Conservation (phyloP, 202 grass and related monocot species). For the Panicum virgatum region DNA sequence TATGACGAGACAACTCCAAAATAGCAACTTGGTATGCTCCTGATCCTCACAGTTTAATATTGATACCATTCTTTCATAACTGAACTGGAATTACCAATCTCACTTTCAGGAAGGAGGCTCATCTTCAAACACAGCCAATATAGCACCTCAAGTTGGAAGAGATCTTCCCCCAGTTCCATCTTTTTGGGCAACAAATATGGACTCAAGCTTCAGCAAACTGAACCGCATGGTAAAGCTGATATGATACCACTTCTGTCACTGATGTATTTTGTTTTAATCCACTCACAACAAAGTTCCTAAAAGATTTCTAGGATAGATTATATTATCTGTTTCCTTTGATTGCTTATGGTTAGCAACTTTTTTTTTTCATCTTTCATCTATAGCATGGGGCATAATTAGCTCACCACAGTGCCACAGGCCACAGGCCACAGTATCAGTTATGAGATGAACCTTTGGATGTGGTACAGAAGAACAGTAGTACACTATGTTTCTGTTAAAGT, state of each 20-base stretch:
- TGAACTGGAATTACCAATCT: slow-evolving; percentile 24
- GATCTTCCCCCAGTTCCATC: slow-evolving; percentile 48
- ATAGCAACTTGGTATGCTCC: slow-evolving; percentile 50
- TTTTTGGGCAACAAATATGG: slow-evolving; percentile 36
- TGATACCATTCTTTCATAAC: not conserved
- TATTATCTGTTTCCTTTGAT: slow-evolving; percentile 31
- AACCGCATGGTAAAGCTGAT: slow-evolving; percentile 49
- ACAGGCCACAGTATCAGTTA: not conserved
- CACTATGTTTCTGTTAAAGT: not conserved
- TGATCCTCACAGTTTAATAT: slow-evolving; percentile 31
- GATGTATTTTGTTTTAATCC: not conserved
- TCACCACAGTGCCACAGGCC: slow-evolving; percentile 7
- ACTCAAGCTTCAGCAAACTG: slow-evolving; percentile 41
- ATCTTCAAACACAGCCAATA: slow-evolving; percentile 41
- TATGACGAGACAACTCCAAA: slow-evolving; percentile 60
- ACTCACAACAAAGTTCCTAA: not conserved
- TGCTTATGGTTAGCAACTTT: not conserved
- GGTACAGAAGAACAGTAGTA: not conserved
- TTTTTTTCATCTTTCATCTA: slow-evolving; percentile 3
- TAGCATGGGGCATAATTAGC: not conserved
- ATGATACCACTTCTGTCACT: not conserved
- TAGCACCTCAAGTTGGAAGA: slow-evolving; percentile 40
- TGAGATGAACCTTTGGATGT: not conserved
- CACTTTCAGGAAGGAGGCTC: slow-evolving; percentile 53
- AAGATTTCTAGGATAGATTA: slow-evolving; percentile 20